These are phyloP conservation scores for Coniferiporia sulphurascens DNA, from an alignment of 1,284 basidiomycete species.

Conservation along the genomic window DNA sequence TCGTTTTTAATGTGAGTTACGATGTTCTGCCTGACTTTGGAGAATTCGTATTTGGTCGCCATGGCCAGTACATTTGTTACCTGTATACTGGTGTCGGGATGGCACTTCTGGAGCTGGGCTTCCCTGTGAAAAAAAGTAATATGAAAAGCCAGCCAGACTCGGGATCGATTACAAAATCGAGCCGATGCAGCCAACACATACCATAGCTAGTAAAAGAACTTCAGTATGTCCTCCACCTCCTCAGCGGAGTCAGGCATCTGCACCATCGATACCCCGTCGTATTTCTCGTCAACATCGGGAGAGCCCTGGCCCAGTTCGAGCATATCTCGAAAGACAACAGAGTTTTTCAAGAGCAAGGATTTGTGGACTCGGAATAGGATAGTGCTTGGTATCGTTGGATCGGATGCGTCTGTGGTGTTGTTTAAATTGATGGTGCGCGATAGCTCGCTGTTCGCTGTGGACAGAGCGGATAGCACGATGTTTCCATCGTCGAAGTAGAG, in stretches of 20 bases:
- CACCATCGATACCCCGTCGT: not conserved
- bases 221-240: not conserved
- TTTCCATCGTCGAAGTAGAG: constrained; percentile 1
- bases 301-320: not conserved
- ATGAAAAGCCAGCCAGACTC: no score
- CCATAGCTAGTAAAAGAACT: not conserved
- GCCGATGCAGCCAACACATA: not conserved
- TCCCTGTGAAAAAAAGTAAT: not conserved
- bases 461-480: constrained; percentile 2
- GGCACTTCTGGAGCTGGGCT: not conserved
- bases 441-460: no score
- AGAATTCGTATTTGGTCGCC: constrained; percentile 13
- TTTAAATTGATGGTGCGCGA: not conserved
- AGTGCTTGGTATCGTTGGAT: not conserved
- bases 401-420: not conserved
- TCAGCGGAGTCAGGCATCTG: not conserved
- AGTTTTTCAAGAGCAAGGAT: not conserved
- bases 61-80: not conserved
- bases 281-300: not conserved
- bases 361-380: constrained; percentile 1
- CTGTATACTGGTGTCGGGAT: no score
- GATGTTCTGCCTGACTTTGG: constrained; percentile 2
- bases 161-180: not conserved
- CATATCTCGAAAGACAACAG: not conserved
- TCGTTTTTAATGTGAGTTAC: constrained; percentile 8